Conservation (phyloP, 306 rosid species). For the Quercus ilex region DNA sequence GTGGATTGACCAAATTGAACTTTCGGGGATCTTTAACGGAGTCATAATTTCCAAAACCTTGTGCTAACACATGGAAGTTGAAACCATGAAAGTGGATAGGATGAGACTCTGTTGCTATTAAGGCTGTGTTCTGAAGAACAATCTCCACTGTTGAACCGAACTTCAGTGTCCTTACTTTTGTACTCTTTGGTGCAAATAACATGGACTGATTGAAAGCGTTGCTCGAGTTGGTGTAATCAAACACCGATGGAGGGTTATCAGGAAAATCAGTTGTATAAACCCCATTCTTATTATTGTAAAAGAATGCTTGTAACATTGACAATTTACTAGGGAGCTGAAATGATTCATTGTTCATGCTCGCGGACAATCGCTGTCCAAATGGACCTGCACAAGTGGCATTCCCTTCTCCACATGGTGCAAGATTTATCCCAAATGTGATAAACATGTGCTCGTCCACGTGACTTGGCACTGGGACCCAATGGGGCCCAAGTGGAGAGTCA, state of each 20-base stretch:
- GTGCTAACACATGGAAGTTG: slow-evolving; percentile 66
- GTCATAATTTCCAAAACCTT: slow-evolving; percentile 60
- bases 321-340: slow-evolving; percentile 37
- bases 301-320: slow-evolving; percentile 52
- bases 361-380: slow-evolving; percentile 14
- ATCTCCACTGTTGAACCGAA: slow-evolving; percentile 56
- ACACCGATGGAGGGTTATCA: slow-evolving; percentile 25
- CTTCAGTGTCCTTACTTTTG: slow-evolving; percentile 52
- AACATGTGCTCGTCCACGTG: slow-evolving; percentile 50
- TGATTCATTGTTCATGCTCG: slow-evolving; percentile 74
- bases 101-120: slow-evolving; percentile 38
- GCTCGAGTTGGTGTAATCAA: slow-evolving; percentile 36
- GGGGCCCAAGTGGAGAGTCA: slow-evolving; percentile 29
- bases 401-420: slow-evolving; percentile 19
- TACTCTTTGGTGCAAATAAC: slow-evolving; percentile 43
- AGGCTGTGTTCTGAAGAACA: slow-evolving; percentile 54
- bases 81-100: slow-evolving; percentile 64
- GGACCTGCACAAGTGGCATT: slow-evolving; percentile 33
- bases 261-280: slow-evolving; percentile 56
- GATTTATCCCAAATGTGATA: slow-evolving; percentile 36
- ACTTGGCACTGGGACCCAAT: slow-evolving; percentile 49
- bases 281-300: slow-evolving; percentile 2
- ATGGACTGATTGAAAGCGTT: background rate
- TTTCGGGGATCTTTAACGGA: slow-evolving; percentile 14
- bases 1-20: slow-evolving; percentile 57